Percentiles rank a stretch among this genome's conserved stretches.
These are phyloP conservation scores for Yamadazyma spencermartinsiae DNA, from an alignment of 1,139 yeast species.

Conservation along the genomic window DNA sequence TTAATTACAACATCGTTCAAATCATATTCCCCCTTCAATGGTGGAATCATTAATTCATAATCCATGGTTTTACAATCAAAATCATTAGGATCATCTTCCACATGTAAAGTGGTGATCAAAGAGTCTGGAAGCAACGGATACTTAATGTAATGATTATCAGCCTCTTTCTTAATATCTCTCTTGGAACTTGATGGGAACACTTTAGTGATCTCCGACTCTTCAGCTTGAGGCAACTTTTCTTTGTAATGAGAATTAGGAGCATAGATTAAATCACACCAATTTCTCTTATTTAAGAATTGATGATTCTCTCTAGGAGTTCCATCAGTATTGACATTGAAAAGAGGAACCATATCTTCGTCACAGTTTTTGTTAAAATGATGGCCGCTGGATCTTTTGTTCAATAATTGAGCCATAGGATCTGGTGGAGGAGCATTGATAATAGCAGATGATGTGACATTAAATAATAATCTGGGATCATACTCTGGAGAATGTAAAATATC, in stretches of 20 bases:
- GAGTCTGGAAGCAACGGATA: conserved; percentile 60
- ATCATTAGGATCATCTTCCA: conserved; percentile 61
- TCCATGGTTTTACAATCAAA: conserved; percentile 56
- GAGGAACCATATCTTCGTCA: conserved; percentile 77
- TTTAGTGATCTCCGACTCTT: conserved; percentile 9
- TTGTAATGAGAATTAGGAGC: conserved; percentile 38
- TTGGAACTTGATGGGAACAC: conserved; percentile 33
- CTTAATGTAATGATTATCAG: conserved; percentile 27
- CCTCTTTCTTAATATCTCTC: conserved; percentile 8
- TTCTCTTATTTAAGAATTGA: conserved; percentile 74
- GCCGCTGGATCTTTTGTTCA: conserved; percentile 62
- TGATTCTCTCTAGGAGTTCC: conserved; percentile 53
- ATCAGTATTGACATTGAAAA: conserved; percentile 65
- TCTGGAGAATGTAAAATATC: conserved; percentile 53
- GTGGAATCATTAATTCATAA: conserved; percentile 74
- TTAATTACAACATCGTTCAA: conserved; percentile 38
- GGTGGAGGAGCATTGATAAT: conserved; percentile 94
- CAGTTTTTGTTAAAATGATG: conserved; percentile 67
- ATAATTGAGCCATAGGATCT: conserved; percentile 71
- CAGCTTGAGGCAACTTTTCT: conserved; percentile 5
- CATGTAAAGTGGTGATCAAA: conserved; percentile 68
- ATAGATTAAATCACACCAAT: conserved; percentile 59
- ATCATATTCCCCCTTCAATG: conserved; percentile 37
- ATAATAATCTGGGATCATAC: conserved; percentile 71
- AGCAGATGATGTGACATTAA: conserved; percentile 86